phyloP scores from a whole-genome alignment of 2,329 filamentous ascomycete species.

The Aspergillus flavus region DNA sequence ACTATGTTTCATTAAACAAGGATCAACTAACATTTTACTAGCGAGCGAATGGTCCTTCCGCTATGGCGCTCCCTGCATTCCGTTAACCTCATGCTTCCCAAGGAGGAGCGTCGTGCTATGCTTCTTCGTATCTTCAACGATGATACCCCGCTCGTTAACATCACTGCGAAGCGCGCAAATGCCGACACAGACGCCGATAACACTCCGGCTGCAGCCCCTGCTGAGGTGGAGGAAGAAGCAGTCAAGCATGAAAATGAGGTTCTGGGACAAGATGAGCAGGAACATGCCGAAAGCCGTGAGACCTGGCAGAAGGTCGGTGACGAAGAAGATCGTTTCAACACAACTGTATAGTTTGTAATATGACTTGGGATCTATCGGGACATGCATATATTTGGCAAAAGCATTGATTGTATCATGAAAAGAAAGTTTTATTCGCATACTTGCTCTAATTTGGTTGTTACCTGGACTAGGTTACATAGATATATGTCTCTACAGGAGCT shows the following conservation, averaged over 20 bases:
- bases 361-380: constrained; percentile 6
- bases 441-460: not conserved
- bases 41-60: constrained; percentile 83
- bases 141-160: constrained; percentile 77
- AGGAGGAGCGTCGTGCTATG: constrained; percentile 94
- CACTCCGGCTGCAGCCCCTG: constrained; percentile 19
- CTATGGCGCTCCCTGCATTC: constrained; percentile 92
- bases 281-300: constrained; percentile 43
- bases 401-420: constrained; percentile 8
- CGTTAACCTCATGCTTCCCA: constrained; percentile 95
- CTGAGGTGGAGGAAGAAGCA: constrained; percentile 37
- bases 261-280: constrained; percentile 45
- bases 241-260: constrained; percentile 43
- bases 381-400: constrained; percentile 12
- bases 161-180: constrained; percentile 33
- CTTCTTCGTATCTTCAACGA: constrained; percentile 89
- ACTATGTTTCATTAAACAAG: not conserved
- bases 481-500: not conserved
- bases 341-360: constrained; percentile 43
- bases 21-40: constrained; percentile 29
- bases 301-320: constrained; percentile 49
- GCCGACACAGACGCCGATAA: constrained; percentile 14
- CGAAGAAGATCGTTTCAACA: constrained; percentile 51
- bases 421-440: not conserved
- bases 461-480: not conserved